These are phyloP conservation scores for Fusarium sp. DNA, from an alignment of 2,329 filamentous ascomycete genomes.

Conservation along the genomic window DNA sequence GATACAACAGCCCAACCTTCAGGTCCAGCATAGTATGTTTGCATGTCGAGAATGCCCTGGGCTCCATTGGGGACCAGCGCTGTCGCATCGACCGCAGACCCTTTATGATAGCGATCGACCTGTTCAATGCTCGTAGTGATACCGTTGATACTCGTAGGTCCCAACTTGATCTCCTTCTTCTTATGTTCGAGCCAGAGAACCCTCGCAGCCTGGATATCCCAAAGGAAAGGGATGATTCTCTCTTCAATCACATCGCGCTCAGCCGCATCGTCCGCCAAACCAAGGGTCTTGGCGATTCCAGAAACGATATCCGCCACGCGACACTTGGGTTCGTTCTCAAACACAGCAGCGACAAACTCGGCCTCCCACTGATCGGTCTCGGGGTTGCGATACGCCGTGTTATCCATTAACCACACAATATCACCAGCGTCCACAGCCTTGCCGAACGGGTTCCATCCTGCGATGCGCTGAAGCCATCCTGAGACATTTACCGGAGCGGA, in stretches of 20 bases:
- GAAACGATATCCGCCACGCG: slow-evolving; percentile 78
- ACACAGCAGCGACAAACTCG: slow-evolving; percentile 87
- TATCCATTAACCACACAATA: slow-evolving; percentile 91
- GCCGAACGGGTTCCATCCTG: slow-evolving; percentile 70
- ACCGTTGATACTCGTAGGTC: slow-evolving; percentile 80
- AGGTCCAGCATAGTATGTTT: slow-evolving; percentile 81
- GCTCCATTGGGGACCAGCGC: slow-evolving; percentile 67
- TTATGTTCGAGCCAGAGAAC: slow-evolving; percentile 76
- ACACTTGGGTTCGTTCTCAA: slow-evolving; percentile 79
- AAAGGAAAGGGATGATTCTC: slow-evolving; percentile 83
- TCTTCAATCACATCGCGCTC: slow-evolving; percentile 73
- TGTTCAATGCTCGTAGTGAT: slow-evolving; percentile 76
- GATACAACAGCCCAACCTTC: slow-evolving; percentile 90
- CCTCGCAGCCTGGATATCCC: slow-evolving; percentile 80
- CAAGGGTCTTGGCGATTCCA: slow-evolving; percentile 78
- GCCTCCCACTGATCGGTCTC: slow-evolving; percentile 76
- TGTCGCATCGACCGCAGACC: slow-evolving; percentile 61
- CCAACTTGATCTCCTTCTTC: slow-evolving; percentile 67
- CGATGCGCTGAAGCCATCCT: slow-evolving; percentile 63
- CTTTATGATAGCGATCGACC: slow-evolving; percentile 64
- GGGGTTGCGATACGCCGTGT: slow-evolving; percentile 79
- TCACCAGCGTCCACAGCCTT: slow-evolving; percentile 75
- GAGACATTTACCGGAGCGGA: slow-evolving; percentile 42
- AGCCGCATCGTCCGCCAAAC: slow-evolving; percentile 73
- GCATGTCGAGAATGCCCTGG: slow-evolving; percentile 72